Base-by-base conservation (phyloP, 176 grass and related monocot species). In the Aegilops longissima region DNA sequence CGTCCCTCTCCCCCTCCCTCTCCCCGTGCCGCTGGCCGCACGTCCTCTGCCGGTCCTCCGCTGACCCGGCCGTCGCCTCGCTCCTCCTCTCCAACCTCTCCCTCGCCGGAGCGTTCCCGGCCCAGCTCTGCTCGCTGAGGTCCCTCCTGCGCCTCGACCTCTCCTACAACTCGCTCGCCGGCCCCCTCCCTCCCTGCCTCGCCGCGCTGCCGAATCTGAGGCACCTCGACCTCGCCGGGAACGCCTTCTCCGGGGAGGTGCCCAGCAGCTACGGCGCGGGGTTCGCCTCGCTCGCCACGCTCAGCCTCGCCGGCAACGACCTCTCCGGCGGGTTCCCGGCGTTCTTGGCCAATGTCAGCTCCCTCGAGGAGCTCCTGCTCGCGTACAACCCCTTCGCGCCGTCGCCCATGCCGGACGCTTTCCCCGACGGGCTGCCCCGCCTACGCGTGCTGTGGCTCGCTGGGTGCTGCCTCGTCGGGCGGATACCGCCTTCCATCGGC, bases 371-470 rank as follows among this genome's bases (percentile, higher is more conserved):
- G 61, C 90, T 96, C 71, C 86, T 92, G 61, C 93, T 98, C 63
- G 90, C 93, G 16, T 96, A 94, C 84, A 98, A 96, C 79, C 79
- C 88, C 54, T 98, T 96, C 72, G 67, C 71, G 5, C 92, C 93
- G 35, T 91, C 86, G 29, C 61, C 84, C 0, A 30, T 98, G 38
- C 92, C 96, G 18, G 8, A 33, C 8, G 65, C 12, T 9, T 3
- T 93, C 73, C 65, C 38, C 20, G 67, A 85, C 2, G 31, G 42
- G 1, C 33, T 89, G 6, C 40, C 64, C 2, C 45, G 27, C 3
- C 86, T 98, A 25, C 90, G 86, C 31, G 68, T 86, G 0, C 52
- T 98, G n/a, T 96, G 92, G 93, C 88, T 98, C n/a, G 61, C 92
- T 20, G 71, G 75, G 17, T 96, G 96, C 67, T 74, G 87, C 76